phyloP scores from a whole-genome alignment of 805 yeast species.

The Pichia exigua region DNA sequence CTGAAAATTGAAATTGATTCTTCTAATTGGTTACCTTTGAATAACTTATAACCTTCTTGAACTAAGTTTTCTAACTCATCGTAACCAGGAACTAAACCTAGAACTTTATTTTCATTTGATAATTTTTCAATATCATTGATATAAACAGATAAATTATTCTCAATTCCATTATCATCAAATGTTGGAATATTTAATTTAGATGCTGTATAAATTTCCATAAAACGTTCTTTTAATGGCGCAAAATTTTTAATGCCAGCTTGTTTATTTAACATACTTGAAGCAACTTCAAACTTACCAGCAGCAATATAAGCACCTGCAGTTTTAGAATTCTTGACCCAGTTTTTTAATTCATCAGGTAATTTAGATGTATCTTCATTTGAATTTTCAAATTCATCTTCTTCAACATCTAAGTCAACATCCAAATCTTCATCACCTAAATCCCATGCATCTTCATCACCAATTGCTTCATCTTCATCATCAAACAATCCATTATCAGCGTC shows the following conservation, averaged over 20 bases:
- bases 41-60: constrained; percentile 70
- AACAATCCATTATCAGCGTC: constrained; percentile 13
- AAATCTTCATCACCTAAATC: constrained; percentile 74
- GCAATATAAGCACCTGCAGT: constrained; percentile 91
- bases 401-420: constrained; percentile 46
- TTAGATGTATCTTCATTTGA: constrained; percentile 18
- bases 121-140: constrained; percentile 61
- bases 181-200: constrained; percentile 71
- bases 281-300: constrained; percentile 93
- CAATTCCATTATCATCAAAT: constrained; percentile 54
- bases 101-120: constrained; percentile 36
- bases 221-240: constrained; percentile 78
- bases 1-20: constrained; percentile 78
- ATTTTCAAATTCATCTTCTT: constrained; percentile 25
- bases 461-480: constrained; percentile 34
- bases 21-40: constrained; percentile 76
- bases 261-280: constrained; percentile 84
- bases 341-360: constrained; percentile 52
- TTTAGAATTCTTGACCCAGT: constrained; percentile 84
- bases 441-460: constrained; percentile 67
- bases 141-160: constrained; percentile 48
- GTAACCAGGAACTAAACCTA: constrained; percentile 72
- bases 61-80: constrained; percentile 54
- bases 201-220: constrained; percentile 76
- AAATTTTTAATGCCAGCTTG: constrained; percentile 84